phyloP scores from a whole-genome alignment of 495 filamentous ascomycete species.

The Annulohypoxylon bovei region DNA sequence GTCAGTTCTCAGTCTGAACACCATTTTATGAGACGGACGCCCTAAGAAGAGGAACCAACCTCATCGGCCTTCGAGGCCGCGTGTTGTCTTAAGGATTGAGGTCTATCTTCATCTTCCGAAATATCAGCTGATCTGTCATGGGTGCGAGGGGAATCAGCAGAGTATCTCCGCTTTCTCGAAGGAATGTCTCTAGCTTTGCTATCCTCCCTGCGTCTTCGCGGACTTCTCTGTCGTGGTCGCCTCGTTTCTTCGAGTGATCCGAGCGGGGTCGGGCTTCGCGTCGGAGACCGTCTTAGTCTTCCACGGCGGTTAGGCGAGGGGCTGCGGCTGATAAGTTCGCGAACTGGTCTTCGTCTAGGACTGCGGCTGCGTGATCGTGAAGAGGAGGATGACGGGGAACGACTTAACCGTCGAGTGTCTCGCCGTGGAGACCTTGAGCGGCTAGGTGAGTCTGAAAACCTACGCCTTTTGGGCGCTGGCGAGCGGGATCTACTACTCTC shows the following conservation, averaged over 20 bases:
- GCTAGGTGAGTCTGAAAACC: slow-evolving; percentile 47
- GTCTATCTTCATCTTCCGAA: slow-evolving; percentile 66
- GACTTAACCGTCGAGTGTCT: slow-evolving; percentile 46
- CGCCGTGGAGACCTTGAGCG: slow-evolving; percentile 51
- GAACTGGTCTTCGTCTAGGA: slow-evolving; percentile 54
- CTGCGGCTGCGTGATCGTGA: slow-evolving; percentile 53
- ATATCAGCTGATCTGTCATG: slow-evolving; percentile 69
- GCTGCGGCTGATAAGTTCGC: slow-evolving; percentile 54
- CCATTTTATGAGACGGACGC: slow-evolving; percentile 28
- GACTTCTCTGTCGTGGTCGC: slow-evolving; percentile 33
- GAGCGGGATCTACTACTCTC: slow-evolving; percentile 46
- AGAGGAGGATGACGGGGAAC: slow-evolving; percentile 58
- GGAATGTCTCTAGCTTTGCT: slow-evolving; percentile 49
- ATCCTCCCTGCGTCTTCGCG: slow-evolving; percentile 33
- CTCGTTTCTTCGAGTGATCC: slow-evolving; percentile 50
- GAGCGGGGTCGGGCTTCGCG: slow-evolving; percentile 52
- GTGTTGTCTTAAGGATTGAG: slow-evolving; percentile 46
- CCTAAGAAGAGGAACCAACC: slow-evolving; percentile 55
- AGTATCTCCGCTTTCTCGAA: slow-evolving; percentile 51
- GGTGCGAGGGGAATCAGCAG: slow-evolving; percentile 50
- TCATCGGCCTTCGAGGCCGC: slow-evolving; percentile 47
- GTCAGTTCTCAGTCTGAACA: slow-evolving; percentile 42
- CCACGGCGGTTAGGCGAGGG: slow-evolving; percentile 48
- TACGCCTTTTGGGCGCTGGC: slow-evolving; percentile 45
- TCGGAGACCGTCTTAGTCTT: slow-evolving; percentile 55